These are phyloP conservation scores for Pythium guiyangense DNA, from an alignment of 352 stramenopile species.

Conservation along the genomic window DNA sequence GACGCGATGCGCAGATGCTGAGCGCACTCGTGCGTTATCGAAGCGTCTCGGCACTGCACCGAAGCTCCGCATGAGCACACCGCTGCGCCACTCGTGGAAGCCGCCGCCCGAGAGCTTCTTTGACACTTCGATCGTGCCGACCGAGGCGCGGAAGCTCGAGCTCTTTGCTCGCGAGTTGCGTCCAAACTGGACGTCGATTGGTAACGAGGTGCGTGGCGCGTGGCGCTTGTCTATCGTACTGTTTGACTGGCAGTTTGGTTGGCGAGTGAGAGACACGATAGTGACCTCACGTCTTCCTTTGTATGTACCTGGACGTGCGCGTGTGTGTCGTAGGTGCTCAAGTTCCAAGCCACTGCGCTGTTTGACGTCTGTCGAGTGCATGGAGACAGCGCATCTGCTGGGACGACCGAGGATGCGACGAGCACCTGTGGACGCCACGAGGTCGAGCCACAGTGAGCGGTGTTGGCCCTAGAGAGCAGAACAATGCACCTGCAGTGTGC, in stretches of 20 bases:
- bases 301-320: conserved; percentile 1
- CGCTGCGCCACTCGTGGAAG: conserved; percentile 76
- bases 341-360: conserved; percentile 33
- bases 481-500: too few species aligned
- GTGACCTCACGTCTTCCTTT: background rate
- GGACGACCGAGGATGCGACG: background rate
- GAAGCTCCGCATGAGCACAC: conserved; percentile 56
- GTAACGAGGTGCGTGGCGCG: conserved; percentile 37
- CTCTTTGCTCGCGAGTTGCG: conserved; percentile 69
- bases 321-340: conserved; percentile 31
- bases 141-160: conserved; percentile 32
- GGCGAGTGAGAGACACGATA: background rate
- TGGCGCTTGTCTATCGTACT: too few species aligned
- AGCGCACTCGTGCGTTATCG: conserved; percentile 13
- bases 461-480: too few species aligned
- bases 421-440: background rate
- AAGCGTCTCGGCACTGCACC: conserved; percentile 24
- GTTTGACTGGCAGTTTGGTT: background rate
- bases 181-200: conserved; percentile 53
- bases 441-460: background rate
- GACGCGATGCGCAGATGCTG: conserved; percentile 21
- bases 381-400: background rate
- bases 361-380: conserved; percentile 8
- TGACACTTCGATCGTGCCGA: conserved; percentile 4
- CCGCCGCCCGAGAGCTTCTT: conserved; percentile 64